Conservation (phyloP, 2,329 filamentous ascomycete species). For the Colletotrichum caudatum region DNA sequence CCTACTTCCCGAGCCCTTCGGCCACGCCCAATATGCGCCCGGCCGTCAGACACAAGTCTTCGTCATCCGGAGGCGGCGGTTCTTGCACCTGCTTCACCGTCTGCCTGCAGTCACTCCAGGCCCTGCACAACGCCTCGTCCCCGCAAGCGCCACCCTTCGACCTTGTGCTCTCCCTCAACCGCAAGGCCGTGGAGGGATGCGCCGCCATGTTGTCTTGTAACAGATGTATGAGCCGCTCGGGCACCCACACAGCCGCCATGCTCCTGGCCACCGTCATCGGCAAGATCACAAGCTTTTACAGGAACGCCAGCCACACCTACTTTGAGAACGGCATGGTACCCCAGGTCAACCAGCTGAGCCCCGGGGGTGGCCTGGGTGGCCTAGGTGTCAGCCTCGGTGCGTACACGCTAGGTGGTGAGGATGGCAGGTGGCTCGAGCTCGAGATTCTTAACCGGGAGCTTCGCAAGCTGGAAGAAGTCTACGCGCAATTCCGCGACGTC, state of each 20-base stretch:
- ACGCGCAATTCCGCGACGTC: slow-evolving; percentile 58
- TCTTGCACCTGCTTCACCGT: slow-evolving; percentile 61
- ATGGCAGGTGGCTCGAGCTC: slow-evolving; percentile 60
- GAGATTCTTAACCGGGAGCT: slow-evolving; percentile 63
- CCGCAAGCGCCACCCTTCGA: slow-evolving; percentile 57
- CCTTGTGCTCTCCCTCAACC: slow-evolving; percentile 58
- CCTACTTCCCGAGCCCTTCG: slow-evolving; percentile 56
- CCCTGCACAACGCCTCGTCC: slow-evolving; percentile 59
- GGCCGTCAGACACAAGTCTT: slow-evolving; percentile 43
- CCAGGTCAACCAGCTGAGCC: slow-evolving; percentile 38
- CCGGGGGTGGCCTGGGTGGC: slow-evolving; percentile 48
- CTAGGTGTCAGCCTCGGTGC: slow-evolving; percentile 58
- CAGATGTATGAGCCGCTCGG: slow-evolving; percentile 58
- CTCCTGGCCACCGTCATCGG: slow-evolving; percentile 63
- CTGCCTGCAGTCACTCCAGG: slow-evolving; percentile 61
- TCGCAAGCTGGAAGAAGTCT: slow-evolving; percentile 60
- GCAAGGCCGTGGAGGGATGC: slow-evolving; percentile 62
- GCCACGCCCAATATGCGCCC: slow-evolving; percentile 53
- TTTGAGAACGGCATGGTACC: slow-evolving; percentile 49
- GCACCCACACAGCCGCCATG: slow-evolving; percentile 60
- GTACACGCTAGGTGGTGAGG: slow-evolving; percentile 60
- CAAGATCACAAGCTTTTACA: slow-evolving; percentile 62
- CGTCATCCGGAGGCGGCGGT: slow-evolving; percentile 44
- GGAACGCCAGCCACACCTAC: slow-evolving; percentile 54
- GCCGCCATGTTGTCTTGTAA: slow-evolving; percentile 60